Evolutionary conservation across 1,284 basidiomycete genomes (phyloP), one percentile per base, ranked within the genome.

Genomic region (Fistulinella staudtii): DNA sequence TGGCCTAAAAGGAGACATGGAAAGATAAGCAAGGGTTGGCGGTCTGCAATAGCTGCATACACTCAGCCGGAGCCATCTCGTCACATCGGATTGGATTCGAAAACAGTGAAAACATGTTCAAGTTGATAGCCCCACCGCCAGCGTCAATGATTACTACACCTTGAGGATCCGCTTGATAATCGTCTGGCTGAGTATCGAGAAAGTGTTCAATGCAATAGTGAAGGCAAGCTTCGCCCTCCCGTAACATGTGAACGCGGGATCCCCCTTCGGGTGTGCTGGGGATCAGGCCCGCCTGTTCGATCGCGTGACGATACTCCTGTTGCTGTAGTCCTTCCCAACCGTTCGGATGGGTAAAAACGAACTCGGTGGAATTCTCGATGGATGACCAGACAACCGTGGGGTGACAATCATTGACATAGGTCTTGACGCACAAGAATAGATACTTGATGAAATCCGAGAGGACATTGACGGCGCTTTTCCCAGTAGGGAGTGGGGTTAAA

Each of bases 381-480:
- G 60, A 60, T 6, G 40, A 27, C 68, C 67, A 70, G 5, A 63
- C 39, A 8, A 48, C 53, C 5, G 22, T 25, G 10, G 24, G 28
- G 44, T 76, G 70, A 1, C 64, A 68, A 25, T 77, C 72, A 18
- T 59, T 50, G 30, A 80, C 75, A 46, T 70, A 79, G 1, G 48
- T 58, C 11, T 61, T 54, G 1, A 73, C 63, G 38, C 75, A 75
- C 3, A 53, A 21, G 41, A 66, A 70, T 1, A 80, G 63, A 44
- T 79, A 80, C 3, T 25, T 41, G 17, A 78, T 52, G 41, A 76
- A 77, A 48, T 80, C 78, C 4, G 69, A 61, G 18, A 75, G 70
- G 23, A 79, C 64, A 3, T 73, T 66, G 0, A 70, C 49, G 0
- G 67, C 66, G 2, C 61, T 60, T 56, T 75, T 77, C 22, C 66